Base-by-base conservation (phyloP, 352 stramenopile genomes). In the Pythium insidiosum region DNA sequence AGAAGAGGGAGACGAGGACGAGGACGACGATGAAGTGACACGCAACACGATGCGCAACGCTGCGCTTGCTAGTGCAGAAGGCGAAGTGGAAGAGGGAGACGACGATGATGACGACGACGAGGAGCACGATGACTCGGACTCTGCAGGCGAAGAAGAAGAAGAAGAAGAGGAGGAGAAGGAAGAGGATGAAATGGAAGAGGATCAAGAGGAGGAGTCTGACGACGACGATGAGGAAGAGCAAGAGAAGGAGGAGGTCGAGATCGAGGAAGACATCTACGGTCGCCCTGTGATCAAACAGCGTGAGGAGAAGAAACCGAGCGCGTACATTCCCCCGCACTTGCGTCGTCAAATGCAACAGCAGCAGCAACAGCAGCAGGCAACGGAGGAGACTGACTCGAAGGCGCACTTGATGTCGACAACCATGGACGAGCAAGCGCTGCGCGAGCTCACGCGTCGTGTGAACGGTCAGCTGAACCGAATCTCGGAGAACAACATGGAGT, bases 381-480 rank as follows among this genome's bases (percentile, higher is more conserved):
- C 31, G 43, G 54, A 12, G 53, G 53, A 18, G 39, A 18, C 22
- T 15, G 16, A 6, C 3, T 13, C 40, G 24, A 61, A 48, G 18
- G 24, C 40, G 1, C 45, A 53, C 4, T 25, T 53, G 30, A 39
- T 61, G 24, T 58, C 68, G 25, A 81, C 64, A 23, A 63, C 73
- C 18, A 87, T 88, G 75, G 73, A 90, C 37, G 75, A 88, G 35
- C 68, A 87, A 46, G 62, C 62, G 11, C 47, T 89, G 35, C 71
- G 79, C 0, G 76, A 89, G 44, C 51, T 92, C 45, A 67, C 67
- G 21, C 75, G 83, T 4, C 65, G 73, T 25, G 60, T 97, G 24
- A 95, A 96, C 53, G 86, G 86, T 19, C 83, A 95, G 48, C 58
- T 96, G 5, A 97, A 96, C 55, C 82, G 86, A 31, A 86, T 97